Conservation (phyloP, 441 rosid genomes). For the Hypseocharis bilobata region DNA sequence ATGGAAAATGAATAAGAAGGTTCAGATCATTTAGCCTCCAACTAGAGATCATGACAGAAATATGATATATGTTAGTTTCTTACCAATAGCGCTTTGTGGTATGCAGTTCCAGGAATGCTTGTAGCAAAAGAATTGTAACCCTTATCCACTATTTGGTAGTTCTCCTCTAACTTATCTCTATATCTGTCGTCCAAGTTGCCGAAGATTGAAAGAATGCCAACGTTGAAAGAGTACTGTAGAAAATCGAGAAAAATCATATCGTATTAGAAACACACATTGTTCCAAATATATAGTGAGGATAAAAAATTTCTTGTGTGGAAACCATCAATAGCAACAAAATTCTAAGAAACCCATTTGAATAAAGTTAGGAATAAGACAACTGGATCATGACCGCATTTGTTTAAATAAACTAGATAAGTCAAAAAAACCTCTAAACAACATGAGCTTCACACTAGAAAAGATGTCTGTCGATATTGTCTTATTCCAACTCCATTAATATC, state of each 20-base stretch:
- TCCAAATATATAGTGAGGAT: no score
- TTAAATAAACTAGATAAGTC: no score
- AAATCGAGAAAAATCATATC: background rate
- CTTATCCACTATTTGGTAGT: constrained; percentile 57
- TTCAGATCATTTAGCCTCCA: background rate
- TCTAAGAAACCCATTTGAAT: no score
- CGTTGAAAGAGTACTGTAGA: constrained; percentile 64
- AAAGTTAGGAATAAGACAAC: constrained; percentile 5
- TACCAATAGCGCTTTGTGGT: constrained; percentile 68
- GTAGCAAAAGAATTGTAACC: constrained; percentile 83
- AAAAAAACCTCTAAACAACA: no score
- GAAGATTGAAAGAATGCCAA: constrained; percentile 64
- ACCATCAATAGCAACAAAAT: no score
- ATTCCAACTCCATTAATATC: background rate
- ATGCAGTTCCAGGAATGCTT: constrained; percentile 62
- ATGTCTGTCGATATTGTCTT: no score
- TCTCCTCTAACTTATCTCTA: constrained; percentile 44
- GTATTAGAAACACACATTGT: background rate
- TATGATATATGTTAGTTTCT: background rate
- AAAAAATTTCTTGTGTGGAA: no score
- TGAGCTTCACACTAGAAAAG: no score
- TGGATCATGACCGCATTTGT: no score
- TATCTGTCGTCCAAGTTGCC: constrained; percentile 48
- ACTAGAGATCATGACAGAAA: background rate
- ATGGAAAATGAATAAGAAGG: background rate